Conservation (phyloP, 192 early-diverging fungal genomes). For the Chytriomyces confervae region DNA sequence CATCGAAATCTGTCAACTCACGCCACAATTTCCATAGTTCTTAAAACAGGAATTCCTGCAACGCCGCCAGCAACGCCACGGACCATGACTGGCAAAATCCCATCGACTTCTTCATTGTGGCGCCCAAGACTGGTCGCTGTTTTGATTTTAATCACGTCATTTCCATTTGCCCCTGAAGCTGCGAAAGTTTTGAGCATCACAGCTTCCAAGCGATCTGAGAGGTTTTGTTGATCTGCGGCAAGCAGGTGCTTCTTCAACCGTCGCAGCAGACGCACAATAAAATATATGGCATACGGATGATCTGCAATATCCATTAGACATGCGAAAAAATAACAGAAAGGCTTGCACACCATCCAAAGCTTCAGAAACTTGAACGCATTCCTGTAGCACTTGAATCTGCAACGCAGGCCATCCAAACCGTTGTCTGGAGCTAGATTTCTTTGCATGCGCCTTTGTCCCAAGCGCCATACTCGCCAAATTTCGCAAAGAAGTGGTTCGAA, state of each 20-base stretch:
- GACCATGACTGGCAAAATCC: conserved; percentile 37
- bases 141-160: neutral
- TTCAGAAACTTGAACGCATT: conserved; percentile 74
- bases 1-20: conserved; percentile 3
- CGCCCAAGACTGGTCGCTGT: neutral
- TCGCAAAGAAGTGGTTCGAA: conserved; percentile 7
- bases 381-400: conserved; percentile 77
- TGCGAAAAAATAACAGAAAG: neutral
- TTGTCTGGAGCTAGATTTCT: neutral
- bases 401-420: conserved; percentile 77
- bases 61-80: conserved; percentile 41
- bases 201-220: conserved; percentile 63
- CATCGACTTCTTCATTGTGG: conserved; percentile 17
- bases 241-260: conserved; percentile 66
- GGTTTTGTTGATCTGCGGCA: conserved; percentile 68
- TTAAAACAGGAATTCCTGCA: conserved; percentile 48
- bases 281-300: conserved; percentile 64
- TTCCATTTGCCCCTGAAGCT: neutral
- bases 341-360: conserved; percentile 61
- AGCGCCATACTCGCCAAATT: conserved; percentile 9
- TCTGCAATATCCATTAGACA: conserved; percentile 48
- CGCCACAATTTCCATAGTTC: conserved; percentile 45
- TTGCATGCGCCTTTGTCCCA: neutral
- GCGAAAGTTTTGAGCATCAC: conserved; percentile 35
- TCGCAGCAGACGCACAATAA: conserved; percentile 69